Percentiles rank a stretch among this genome's conserved stretches.
These are phyloP conservation scores for Cercospora zeae-maydis DNA, from an alignment of 2,329 filamentous ascomycete species.

Conservation along the genomic window DNA sequence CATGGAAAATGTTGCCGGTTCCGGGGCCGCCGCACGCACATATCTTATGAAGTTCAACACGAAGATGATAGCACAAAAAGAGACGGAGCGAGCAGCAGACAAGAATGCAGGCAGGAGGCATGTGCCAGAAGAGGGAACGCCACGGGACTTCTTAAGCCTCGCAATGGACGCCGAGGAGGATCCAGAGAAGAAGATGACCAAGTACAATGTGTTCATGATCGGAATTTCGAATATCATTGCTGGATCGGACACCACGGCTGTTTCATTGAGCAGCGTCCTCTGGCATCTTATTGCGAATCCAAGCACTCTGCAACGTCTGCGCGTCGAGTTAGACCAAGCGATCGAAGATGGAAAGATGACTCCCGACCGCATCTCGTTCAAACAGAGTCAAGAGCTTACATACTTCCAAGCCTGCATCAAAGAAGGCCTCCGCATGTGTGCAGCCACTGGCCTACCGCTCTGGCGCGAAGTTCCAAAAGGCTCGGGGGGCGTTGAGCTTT, in stretches of 20 bases:
- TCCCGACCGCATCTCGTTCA: slow-evolving; percentile 29
- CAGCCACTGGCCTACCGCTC: slow-evolving; percentile 21
- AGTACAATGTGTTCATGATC: slow-evolving; percentile 23
- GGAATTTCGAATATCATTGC: slow-evolving; percentile 25
- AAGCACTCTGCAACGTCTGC: slow-evolving; percentile 26
- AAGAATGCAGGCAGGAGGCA: slow-evolving; percentile 12
- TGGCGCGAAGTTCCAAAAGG: slow-evolving; percentile 21
- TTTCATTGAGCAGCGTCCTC: slow-evolving; percentile 34
- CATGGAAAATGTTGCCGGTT: slow-evolving; percentile 16
- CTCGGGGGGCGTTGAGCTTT: slow-evolving; percentile 18
- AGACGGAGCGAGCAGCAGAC: slow-evolving; percentile 6
- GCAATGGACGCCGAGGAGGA: slow-evolving; percentile 22
- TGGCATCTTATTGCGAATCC: slow-evolving; percentile 35
- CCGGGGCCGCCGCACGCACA: slow-evolving; percentile 15
- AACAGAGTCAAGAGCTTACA: slow-evolving; percentile 37
- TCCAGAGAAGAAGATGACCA: slow-evolving; percentile 22
- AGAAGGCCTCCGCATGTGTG: slow-evolving; percentile 28
- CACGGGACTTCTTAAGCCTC: slow-evolving; percentile 21
- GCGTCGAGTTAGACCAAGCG: slow-evolving; percentile 18
- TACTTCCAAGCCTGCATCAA: slow-evolving; percentile 41
- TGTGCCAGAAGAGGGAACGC: slow-evolving; percentile 10
- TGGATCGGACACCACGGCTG: slow-evolving; percentile 38
- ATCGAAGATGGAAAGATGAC: slow-evolving; percentile 18
- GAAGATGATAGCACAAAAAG: slow-evolving; percentile 11
- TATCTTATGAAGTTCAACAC: slow-evolving; percentile 18